A percentile compares a stretch with the other conserved stretches of the same genome.
phyloP scores from a whole-genome alignment of 2,329 filamentous ascomycete species.

The Phialophora chinensis region DNA sequence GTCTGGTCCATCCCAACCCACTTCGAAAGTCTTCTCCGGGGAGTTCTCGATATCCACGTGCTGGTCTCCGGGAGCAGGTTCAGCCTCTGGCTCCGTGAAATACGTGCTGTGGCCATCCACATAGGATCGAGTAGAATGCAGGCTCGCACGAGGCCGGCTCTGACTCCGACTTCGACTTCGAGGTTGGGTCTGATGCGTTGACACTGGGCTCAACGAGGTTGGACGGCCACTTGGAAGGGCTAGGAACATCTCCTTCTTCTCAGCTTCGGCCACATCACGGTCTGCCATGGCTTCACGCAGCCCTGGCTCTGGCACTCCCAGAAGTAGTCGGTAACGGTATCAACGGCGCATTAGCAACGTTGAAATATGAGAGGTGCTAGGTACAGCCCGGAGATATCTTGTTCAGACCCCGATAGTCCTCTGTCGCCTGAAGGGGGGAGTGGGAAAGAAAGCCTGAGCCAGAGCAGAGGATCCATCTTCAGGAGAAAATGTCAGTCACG shows the following conservation, averaged over 20 bases:
- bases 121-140: constrained; percentile 36
- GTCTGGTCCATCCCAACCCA: constrained; percentile 74
- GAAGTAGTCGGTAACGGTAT: not conserved
- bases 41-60: constrained; percentile 24
- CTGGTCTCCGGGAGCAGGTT: constrained; percentile 15
- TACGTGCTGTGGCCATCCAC: constrained; percentile 38
- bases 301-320: not conserved
- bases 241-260: constrained; percentile 25
- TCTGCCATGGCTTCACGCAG: constrained; percentile 10
- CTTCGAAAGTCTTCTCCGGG: constrained; percentile 53
- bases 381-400: not conserved
- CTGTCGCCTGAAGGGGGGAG: not conserved
- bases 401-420: not conserved
- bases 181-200: constrained; percentile 18
- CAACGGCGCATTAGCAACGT: not conserved
- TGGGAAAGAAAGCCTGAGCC: not conserved
- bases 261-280: not conserved
- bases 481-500: constrained; percentile 4
- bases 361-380: not conserved
- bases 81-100: constrained; percentile 23
- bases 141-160: constrained; percentile 11
- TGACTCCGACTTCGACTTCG: constrained; percentile 7
- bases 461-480: not conserved
- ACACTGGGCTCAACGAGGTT: constrained; percentile 28
- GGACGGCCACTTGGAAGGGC: constrained; percentile 8